Conservation (phyloP, 1,284 basidiomycete species). For the Trametes versicolor region DNA sequence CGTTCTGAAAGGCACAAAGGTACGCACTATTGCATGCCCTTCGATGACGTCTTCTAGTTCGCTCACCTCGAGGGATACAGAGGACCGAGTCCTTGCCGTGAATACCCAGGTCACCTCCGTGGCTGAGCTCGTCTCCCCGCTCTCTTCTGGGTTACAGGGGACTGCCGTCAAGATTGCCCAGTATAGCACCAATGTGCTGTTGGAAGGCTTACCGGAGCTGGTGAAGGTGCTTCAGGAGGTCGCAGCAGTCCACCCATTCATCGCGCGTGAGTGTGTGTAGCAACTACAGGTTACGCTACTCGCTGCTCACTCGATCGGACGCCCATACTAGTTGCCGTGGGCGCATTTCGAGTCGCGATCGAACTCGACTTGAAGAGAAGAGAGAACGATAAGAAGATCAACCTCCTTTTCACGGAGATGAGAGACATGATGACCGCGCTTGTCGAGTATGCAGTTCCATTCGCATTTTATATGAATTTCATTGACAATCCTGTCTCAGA, state of each 20-base stretch:
- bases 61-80: background rate
- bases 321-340: slow-evolving; percentile 49
- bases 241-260: slow-evolving; percentile 31
- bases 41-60: background rate
- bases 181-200: slow-evolving; percentile 18
- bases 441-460: slow-evolving; percentile 45
- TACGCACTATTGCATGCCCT: background rate
- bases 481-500: slow-evolving; percentile 16
- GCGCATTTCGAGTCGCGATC: slow-evolving; percentile 54
- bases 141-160: slow-evolving; percentile 19
- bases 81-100: slow-evolving; percentile 18
- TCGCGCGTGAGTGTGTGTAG: slow-evolving; percentile 19
- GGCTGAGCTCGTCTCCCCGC: slow-evolving; percentile 24
- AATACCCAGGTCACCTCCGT: slow-evolving; percentile 24
- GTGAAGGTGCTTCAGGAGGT: slow-evolving; percentile 31
- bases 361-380: slow-evolving; percentile 53
- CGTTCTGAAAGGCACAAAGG: slow-evolving; percentile 12
- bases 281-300: background rate
- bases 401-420: slow-evolving; percentile 42
- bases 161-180: slow-evolving; percentile 26
- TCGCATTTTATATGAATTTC: background rate
- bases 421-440: slow-evolving; percentile 52
- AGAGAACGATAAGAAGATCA: slow-evolving; percentile 55
- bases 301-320: background rate
- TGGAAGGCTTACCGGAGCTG: slow-evolving; percentile 29